phyloP scores from a whole-genome alignment of 75 land plant genomes.

The Pseudotsuga menziesii region DNA sequence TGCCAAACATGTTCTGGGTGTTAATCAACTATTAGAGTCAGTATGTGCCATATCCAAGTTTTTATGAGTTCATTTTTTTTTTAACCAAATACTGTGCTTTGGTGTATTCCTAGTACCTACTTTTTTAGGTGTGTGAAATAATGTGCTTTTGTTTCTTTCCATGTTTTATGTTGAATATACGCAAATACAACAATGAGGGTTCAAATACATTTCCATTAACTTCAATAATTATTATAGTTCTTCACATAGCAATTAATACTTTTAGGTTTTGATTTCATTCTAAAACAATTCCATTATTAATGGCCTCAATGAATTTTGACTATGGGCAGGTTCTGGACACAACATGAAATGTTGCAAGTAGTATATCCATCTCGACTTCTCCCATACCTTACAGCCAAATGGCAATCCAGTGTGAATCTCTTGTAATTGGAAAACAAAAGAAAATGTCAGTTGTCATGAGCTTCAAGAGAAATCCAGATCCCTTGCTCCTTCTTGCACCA shows the following conservation, averaged over 20 bases:
- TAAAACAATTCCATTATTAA: not conserved
- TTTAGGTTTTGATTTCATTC: not conserved
- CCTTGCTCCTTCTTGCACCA: constrained; percentile 12
- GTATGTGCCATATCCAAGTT: too few relatives aligned
- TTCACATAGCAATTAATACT: not conserved
- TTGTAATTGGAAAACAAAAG: constrained; percentile 73
- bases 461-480: constrained; percentile 42
- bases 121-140: not conserved
- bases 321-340: constrained; percentile 75
- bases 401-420: constrained; percentile 87
- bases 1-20: too few relatives aligned
- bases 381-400: constrained; percentile 81
- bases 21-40: too few relatives aligned
- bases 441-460: constrained; percentile 70
- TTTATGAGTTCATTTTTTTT: not conserved
- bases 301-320: not conserved
- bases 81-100: not conserved
- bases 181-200: not conserved
- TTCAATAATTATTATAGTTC: not conserved
- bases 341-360: constrained; percentile 73
- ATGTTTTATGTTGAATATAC: not conserved
- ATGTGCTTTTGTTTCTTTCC: not conserved
- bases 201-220: not conserved
- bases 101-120: not conserved
- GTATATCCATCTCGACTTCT: constrained; percentile 48